Base-by-base conservation (phyloP, 148 eudicot species). In the Rhododendron ovatum region DNA sequence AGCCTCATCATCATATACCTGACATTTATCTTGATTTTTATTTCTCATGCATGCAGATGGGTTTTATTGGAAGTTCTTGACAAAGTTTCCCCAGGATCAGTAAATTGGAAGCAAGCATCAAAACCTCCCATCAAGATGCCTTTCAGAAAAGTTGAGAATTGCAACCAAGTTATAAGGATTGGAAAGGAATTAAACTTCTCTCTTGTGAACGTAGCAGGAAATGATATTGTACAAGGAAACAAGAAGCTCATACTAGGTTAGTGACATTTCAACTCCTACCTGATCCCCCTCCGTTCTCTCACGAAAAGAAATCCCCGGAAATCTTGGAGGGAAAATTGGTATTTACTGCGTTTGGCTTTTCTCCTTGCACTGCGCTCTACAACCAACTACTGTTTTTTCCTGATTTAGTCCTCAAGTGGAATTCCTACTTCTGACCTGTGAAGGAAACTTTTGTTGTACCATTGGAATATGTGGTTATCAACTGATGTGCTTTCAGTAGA, bases 121-220 rank as follows among this genome's bases (percentile, higher is more conserved):
- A 94, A 94, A 88, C 95, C 98, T 87, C 96, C 98, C n/a, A 94
- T 94, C 50, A 95, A 95, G 87, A 92, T 94, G 95, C 95, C 98
- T 10, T 94, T 94, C 82, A 90, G 91, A 89, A 95, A 93, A 90
- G 95, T 95, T 83, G 98, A 95, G 87, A 95, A 95, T 63, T 95
- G 98, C 92, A 95, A 95, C 89, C 98, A 94, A 89, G 98, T 92
- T 28, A 86, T 95, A 78, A 90, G 87, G 47, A 91, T 94, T 73
- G 98, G 98, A 85, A 95, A 93, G 88, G 91, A 88, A 4, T 85
- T 95, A 83, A 94, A 92, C 84, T 91, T 95, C 85, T 94, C 98
- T 45, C 98, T 95, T 17, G 98, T 95, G n/a, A 94, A 93, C 47
- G 92, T 94, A 9, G 98, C 95, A 59, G 96, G 98, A 83, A 91